These are phyloP conservation scores for Fonsecaea nubica DNA, from an alignment of 2,329 filamentous ascomycete genomes.

Conservation along the genomic window DNA sequence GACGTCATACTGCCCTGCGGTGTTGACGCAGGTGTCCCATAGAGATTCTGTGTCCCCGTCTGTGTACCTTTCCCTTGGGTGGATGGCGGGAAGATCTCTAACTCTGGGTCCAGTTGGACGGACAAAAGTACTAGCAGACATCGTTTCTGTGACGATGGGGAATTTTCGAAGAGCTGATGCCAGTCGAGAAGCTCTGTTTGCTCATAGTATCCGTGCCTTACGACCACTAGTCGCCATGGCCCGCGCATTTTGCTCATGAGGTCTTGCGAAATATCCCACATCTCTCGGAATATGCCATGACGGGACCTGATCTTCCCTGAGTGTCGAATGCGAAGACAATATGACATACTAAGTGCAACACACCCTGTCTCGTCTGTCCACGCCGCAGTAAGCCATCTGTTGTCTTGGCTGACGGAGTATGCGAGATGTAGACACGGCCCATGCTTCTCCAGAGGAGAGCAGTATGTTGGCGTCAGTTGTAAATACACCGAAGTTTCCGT, in stretches of 20 bases:
- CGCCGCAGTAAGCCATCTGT: constrained; percentile 64
- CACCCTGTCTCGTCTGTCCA: constrained; percentile 66
- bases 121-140: constrained; percentile 33
- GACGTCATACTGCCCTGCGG: constrained; percentile 42
- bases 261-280: constrained; percentile 64
- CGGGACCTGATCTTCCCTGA: constrained; percentile 45
- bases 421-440: constrained; percentile 65
- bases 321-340: constrained; percentile 52
- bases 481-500: constrained; percentile 58
- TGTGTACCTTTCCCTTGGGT: constrained; percentile 15
- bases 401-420: constrained; percentile 62
- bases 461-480: constrained; percentile 61
- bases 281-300: constrained; percentile 60
- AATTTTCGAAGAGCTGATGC: constrained; percentile 24
- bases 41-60: constrained; percentile 27
- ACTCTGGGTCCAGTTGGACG: constrained; percentile 23
- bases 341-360: constrained; percentile 61
- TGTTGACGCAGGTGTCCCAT: constrained; percentile 40
- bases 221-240: constrained; percentile 63
- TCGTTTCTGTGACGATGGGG: constrained; percentile 21
- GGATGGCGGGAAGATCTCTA: constrained; percentile 20
- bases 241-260: constrained; percentile 60
- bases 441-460: constrained; percentile 63
- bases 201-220: constrained; percentile 59
- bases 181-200: constrained; percentile 57